phyloP scores from a whole-genome alignment of 345 rosid genomes.

The Erucastrum elatum region DNA sequence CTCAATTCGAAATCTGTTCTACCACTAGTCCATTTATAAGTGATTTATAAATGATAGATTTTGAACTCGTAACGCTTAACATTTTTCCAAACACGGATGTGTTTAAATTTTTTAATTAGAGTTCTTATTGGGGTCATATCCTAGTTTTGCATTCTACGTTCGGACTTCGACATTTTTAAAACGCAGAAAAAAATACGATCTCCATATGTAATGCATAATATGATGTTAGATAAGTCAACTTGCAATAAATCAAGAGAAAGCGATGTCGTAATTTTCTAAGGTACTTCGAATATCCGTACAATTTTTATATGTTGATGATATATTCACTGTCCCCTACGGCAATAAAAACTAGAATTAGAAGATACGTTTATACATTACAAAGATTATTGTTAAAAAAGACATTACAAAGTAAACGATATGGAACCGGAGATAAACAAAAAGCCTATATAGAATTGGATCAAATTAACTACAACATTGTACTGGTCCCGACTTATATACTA shows the following conservation, averaged over 20 bases:
- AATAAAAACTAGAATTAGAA: background rate
- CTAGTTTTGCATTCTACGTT: too few relatives aligned
- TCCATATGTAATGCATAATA: background rate
- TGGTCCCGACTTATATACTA: background rate
- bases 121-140: too few relatives aligned
- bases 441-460: background rate
- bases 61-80: too few relatives aligned
- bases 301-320: background rate
- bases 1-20: too few relatives aligned
- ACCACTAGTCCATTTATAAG: too few relatives aligned
- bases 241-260: background rate
- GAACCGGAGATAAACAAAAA: background rate
- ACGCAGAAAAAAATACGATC: background rate
- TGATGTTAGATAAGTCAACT: background rate
- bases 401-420: background rate
- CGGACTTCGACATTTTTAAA: background rate
- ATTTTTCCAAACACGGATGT: too few relatives aligned
- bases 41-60: too few relatives aligned
- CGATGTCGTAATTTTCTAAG: background rate
- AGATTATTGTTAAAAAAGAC: too few relatives aligned
- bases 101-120: too few relatives aligned
- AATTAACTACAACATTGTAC: background rate
- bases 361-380: background rate
- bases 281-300: background rate
- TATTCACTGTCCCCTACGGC: background rate